Evolutionary conservation across 2,329 filamentous ascomycete species (phyloP), one percentile per base, ranked within the genome.

Genomic region (Pyrenophora graminea): DNA sequence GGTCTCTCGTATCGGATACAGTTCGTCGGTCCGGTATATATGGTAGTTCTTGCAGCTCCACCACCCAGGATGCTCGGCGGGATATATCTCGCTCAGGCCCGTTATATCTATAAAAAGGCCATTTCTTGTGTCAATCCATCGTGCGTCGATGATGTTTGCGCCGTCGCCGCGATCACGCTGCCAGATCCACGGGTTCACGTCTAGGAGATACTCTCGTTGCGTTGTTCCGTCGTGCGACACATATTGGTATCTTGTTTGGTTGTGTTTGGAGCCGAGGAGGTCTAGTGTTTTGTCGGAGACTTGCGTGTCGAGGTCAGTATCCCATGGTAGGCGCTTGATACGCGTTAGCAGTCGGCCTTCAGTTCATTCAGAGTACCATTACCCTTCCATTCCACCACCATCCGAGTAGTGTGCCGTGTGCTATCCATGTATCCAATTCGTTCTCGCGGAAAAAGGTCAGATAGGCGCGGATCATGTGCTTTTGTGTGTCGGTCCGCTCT

Each of bases 31-130:
- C 36, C 77, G 74, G 71, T 94, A 94, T 39, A 80, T 77, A 73
- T 95, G 90, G 64, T 82, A 81, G 68, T 94, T 92, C 77, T 93
- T 93, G 76, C 89, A 93, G 64, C 83, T 85, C 84, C 87, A 89
- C 25, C 88, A 71, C 6, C 88, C 87, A 0, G 89, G 88, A 17
- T 76, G 63, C 2, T 71, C 72, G 13, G 77, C 76, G 0, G 82
- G 80, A 27, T 90, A 79, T 17, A 86, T 82, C 75, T 91, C 87
- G 43, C 83, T 83, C 31, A 94, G 75, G 10, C 84, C 89, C 1
- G 90, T 94, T 65, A 95, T 91, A 71, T 94, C 90, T 70, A 94
- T 85, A 71, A 89, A 95, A 65, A 93, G 80, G 40, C 90, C 90
- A 62, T 86, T 94, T 48, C 76, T 73, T 51, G 81, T 80, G 71